These are phyloP conservation scores for Phycomyces nitens DNA, from an alignment of 192 early-diverging fungal genomes.

Conservation along the genomic window DNA sequence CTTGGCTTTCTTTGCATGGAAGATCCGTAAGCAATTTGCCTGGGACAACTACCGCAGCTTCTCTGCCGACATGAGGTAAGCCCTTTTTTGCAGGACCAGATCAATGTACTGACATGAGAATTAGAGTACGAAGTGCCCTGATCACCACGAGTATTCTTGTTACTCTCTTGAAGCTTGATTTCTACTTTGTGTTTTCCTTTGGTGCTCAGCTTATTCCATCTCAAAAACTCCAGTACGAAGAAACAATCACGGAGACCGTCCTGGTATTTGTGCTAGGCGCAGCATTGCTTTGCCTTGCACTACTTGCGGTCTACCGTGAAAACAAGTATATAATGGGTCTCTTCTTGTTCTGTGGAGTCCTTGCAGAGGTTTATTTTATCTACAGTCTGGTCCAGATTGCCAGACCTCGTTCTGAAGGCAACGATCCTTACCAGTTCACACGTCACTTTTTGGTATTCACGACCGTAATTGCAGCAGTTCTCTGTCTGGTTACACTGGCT, in stretches of 20 bases:
- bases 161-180: slow-evolving; percentile 44
- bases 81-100: too few relatives aligned
- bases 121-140: slow-evolving; percentile 28
- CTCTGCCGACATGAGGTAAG: slow-evolving; percentile 39
- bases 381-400: slow-evolving; percentile 27
- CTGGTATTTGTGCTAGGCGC: slow-evolving; percentile 38
- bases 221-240: slow-evolving; percentile 25
- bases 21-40: slow-evolving; percentile 38
- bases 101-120: too few relatives aligned
- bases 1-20: slow-evolving; percentile 25
- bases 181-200: slow-evolving; percentile 42
- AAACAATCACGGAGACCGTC: slow-evolving; percentile 25
- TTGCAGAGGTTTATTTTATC: slow-evolving; percentile 29
- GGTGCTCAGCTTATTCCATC: slow-evolving; percentile 47
- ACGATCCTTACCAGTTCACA: slow-evolving; percentile 42
- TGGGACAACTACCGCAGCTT: slow-evolving; percentile 48
- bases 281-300: slow-evolving; percentile 26
- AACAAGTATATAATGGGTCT: slow-evolving; percentile 31
- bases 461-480: slow-evolving; percentile 15
- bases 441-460: slow-evolving; percentile 40
- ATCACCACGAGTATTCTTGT: slow-evolving; percentile 29
- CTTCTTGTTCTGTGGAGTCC: slow-evolving; percentile 12
- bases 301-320: slow-evolving; percentile 27
- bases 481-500: slow-evolving; percentile 23
- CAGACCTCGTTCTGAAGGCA: background rate